Conservation (phyloP, 78 protist species). For the slime mould (Dictyostelium discoideum) region DNA sequence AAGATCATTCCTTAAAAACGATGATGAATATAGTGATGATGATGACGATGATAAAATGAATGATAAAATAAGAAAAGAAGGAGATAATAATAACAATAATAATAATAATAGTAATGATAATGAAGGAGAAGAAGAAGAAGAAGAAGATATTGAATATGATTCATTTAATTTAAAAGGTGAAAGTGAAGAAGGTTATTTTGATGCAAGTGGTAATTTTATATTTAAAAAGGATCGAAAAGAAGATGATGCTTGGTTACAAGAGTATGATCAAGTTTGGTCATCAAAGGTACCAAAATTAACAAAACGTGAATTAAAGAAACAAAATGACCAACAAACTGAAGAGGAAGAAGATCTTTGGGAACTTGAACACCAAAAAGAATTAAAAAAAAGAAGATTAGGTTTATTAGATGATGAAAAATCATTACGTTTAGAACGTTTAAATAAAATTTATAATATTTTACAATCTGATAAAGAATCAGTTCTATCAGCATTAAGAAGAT, state of each 20-base stretch:
- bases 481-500: conserved; percentile 9
- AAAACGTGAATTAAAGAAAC: background rate
- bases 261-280: conserved; percentile 48
- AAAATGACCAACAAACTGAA: conserved; percentile 10
- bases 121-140: no score
- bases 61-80: background rate
- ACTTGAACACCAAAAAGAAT: conserved; percentile 14
- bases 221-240: background rate
- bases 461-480: conserved; percentile 24
- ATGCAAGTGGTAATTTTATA: conserved; percentile 40
- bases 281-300: conserved; percentile 37
- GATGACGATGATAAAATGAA: background rate
- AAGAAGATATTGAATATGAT: background rate
- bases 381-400: background rate
- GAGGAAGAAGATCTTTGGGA: conserved; percentile 78
- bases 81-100: no score
- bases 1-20: background rate
- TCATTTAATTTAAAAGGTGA: conserved; percentile 51
- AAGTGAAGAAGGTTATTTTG: conserved; percentile 16
- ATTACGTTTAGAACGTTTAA: background rate
- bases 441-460: background rate
- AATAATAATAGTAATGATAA: background rate
- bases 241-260: conserved; percentile 60
- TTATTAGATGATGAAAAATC: background rate
- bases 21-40: background rate